Evolutionary conservation across 2,329 filamentous ascomycete species (phyloP).

Genomic region (Aspergillus hiratsukae): DNA sequence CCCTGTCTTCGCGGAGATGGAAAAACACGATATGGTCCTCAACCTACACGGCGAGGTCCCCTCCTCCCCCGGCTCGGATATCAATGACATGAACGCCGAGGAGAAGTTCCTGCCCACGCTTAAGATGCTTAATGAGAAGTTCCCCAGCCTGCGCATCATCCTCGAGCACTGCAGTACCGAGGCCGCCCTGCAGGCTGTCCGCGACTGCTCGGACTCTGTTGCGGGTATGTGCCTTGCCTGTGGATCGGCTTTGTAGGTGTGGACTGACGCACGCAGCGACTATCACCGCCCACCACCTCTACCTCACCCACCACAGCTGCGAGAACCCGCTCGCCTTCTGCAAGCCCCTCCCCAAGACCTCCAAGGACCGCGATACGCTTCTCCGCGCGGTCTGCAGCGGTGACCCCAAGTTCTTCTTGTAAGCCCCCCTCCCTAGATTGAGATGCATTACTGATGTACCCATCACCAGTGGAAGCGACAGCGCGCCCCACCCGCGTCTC

Average conservation of each 20-base stretch:
- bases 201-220: conserved; percentile 70
- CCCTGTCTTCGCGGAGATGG: conserved; percentile 81
- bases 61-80: conserved; percentile 26
- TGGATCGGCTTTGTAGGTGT: not conserved
- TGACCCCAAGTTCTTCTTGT: conserved; percentile 60
- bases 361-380: conserved; percentile 67
- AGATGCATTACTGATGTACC: not conserved
- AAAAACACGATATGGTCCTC: conserved; percentile 72
- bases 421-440: not conserved
- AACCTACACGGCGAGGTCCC: conserved; percentile 81
- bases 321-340: conserved; percentile 73
- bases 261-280: conserved; percentile 47
- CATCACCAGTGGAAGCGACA: conserved; percentile 59
- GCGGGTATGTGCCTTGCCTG: conserved; percentile 36
- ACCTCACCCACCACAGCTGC: conserved; percentile 70
- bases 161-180: conserved; percentile 86
- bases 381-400: conserved; percentile 56
- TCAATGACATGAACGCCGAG: conserved; percentile 65
- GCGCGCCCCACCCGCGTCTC: conserved; percentile 59
- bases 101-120: conserved; percentile 77
- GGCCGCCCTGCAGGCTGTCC: conserved; percentile 73
- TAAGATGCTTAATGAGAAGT: conserved; percentile 64
- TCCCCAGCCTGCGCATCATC: conserved; percentile 57
- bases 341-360: conserved; percentile 69
- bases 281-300: conserved; percentile 84